Base-by-base conservation (phyloP, 2,329 filamentous ascomycete genomes). In the Stagonosporopsis vannaccii region DNA sequence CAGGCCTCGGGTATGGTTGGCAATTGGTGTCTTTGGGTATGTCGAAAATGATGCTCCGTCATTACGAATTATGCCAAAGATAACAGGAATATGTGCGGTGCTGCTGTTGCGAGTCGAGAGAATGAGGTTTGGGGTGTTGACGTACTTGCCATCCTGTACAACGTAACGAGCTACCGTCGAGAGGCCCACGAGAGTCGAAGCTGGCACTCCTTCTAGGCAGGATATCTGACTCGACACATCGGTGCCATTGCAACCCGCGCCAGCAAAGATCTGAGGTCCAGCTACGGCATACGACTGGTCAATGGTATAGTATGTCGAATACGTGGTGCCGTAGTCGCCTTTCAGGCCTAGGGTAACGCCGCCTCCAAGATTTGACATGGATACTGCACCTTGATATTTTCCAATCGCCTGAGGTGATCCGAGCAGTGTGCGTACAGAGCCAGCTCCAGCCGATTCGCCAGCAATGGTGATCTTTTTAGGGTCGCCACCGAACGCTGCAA, bases 261-360 rank as follows among this genome's bases (percentile, higher is more conserved):
- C 79, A 3, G 70, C 61, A 53, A 87, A 80, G 46, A 88, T 81
- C 2, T 79, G 75, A n/a, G 79, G 76, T 0, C 81, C 84, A 1
- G 78, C 81, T 0, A 79, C 75, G 1, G 76, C 66, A 65, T 83
- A 80, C 20, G 82, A 81, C 54, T 86, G 73, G 3, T 78, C 70
- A 55, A 87, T 81, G 3, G 84, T 86, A 62, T 82, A 82, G 72
- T 87, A 88, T 22, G 80, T 78, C 11, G 82, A 84, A 68, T 86
- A 88, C 0, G 82, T 81, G 0, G 81, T 83, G 11, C 83, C 84
- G 54, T 86, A 86, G 65, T 83, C 79, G n/a, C 83, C 81, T 1
- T 72, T 77, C 2, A 84, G 79, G 1, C 84, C 85, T 2, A 86
- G 78, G 0, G 81, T 81, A 25, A 84, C 82, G 23, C 86, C 84